Evolutionary conservation across 805 yeast species (phyloP).

Genomic region (Schwanniomyces polymorphus): DNA sequence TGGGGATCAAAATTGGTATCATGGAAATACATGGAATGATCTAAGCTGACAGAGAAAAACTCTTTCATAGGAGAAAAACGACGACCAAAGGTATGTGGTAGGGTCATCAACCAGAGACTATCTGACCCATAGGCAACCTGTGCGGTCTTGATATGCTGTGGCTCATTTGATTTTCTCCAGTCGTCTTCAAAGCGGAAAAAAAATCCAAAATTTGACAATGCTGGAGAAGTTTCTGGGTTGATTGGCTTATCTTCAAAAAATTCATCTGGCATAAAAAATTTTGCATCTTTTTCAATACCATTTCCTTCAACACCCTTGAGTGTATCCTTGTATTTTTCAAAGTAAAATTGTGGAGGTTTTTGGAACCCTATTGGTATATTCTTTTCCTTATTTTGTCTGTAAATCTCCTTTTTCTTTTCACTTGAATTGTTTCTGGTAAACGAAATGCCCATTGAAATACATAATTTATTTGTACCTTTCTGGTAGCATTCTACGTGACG

Average conservation of each 20-base stretch:
- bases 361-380: conserved; percentile 30
- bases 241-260: conserved; percentile 22
- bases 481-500: conserved; percentile 31
- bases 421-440: conserved; percentile 31
- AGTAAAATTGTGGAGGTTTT: conserved; percentile 19
- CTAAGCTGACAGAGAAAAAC: conserved; percentile 31
- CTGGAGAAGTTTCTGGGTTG: conserved; percentile 14
- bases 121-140: conserved; percentile 35
- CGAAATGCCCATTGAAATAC: conserved; percentile 33
- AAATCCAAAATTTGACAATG: conserved; percentile 32
- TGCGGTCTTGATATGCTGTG: conserved; percentile 25
- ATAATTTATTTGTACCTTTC: conserved; percentile 42
- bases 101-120: conserved; percentile 28
- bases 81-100: conserved; percentile 22
- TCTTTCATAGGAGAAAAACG: conserved; percentile 17
- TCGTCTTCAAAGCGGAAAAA: conserved; percentile 27
- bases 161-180: conserved; percentile 13
- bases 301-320: conserved; percentile 14
- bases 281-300: conserved; percentile 10
- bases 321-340: conserved; percentile 19
- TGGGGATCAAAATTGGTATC: conserved; percentile 34
- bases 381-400: conserved; percentile 16
- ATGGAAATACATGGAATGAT: conserved; percentile 35
- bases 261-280: conserved; percentile 29
- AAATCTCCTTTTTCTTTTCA: conserved; percentile 11